phyloP scores from a whole-genome alignment of 352 stramenopile species.

The Chrysophaeum taylorii region DNA sequence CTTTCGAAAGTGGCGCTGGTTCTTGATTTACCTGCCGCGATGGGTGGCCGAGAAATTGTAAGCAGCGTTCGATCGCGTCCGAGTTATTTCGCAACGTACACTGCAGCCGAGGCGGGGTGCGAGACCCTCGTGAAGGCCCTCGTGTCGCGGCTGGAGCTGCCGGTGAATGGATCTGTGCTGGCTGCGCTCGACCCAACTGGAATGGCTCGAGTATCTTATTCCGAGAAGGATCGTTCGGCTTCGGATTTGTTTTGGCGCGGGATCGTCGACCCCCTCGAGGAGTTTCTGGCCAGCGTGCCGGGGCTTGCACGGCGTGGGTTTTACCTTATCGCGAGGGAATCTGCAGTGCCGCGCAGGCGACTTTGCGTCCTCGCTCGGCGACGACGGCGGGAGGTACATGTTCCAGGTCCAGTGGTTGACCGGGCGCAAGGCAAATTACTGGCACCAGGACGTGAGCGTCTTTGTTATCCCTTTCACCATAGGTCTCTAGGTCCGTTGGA shows the following conservation, averaged over 20 bases:
- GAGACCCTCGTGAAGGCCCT: background rate
- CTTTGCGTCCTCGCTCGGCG: background rate
- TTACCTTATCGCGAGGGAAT: too few species aligned
- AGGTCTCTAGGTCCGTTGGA: background rate
- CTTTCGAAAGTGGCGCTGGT: too few species aligned
- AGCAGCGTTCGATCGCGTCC: background rate
- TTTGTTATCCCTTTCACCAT: too few species aligned
- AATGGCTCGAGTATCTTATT: background rate
- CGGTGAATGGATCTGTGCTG: background rate
- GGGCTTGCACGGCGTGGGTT: background rate
- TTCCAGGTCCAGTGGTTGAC: slow-evolving; percentile 9
- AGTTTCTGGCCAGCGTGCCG: background rate
- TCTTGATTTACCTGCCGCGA: too few species aligned
- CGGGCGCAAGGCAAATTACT: slow-evolving; percentile 12
- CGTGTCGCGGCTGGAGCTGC: background rate
- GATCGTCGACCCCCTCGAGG: background rate
- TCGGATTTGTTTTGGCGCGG: background rate
- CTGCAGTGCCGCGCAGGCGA: too few species aligned
- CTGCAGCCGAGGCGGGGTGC: background rate
- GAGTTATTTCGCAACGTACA: background rate
- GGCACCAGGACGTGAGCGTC: slow-evolving; percentile 12
- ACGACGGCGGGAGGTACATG: background rate
- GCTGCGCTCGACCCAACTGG: background rate
- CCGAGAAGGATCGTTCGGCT: slow-evolving; percentile 13
- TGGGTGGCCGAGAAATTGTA: too few species aligned